Percentiles rank a stretch among this genome's conserved stretches.
Conservation (phyloP, 495 filamentous ascomycete species). For the Clavariopsis aquatica region DNA sequence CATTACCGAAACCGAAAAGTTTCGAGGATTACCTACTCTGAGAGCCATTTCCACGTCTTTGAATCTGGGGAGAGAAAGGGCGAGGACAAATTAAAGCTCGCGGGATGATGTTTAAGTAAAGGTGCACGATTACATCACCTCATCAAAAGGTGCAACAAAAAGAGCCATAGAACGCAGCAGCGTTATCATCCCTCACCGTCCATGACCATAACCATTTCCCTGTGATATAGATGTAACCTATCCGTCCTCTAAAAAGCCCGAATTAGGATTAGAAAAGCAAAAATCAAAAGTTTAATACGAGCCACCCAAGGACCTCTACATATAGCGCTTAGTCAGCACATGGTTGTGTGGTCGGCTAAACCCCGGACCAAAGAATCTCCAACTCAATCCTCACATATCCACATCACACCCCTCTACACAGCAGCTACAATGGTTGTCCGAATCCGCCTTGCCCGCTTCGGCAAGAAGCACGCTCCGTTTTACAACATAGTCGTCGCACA, state of each 20-base stretch:
- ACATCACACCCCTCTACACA: no score
- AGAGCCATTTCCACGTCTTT: slow-evolving; percentile 46
- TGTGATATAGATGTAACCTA: no score
- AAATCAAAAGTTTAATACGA: no score
- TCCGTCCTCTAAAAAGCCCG: no score
- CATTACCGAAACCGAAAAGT: background rate
- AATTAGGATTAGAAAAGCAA: no score
- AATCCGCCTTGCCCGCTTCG: slow-evolving; percentile 92
- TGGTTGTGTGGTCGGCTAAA: slow-evolving; percentile 12
- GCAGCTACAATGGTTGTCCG: slow-evolving; percentile 76
- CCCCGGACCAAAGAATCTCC: slow-evolving; percentile 20
- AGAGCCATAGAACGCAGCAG: background rate
- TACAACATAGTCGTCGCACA: slow-evolving; percentile 98
- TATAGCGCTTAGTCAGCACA: background rate
- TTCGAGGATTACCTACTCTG: slow-evolving; percentile 45
- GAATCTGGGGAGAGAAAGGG: background rate
- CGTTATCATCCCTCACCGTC: background rate
- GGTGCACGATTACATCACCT: slow-evolving; percentile 24
- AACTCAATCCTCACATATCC: background rate
- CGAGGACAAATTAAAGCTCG: background rate
- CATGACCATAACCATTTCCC: background rate
- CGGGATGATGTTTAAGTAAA: background rate
- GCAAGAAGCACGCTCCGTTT: slow-evolving; percentile 78
- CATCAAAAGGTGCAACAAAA: background rate
- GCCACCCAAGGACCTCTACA: background rate